phyloP scores from a whole-genome alignment of 768 basidiomycete species.

The Fibroporia radiculosa region DNA sequence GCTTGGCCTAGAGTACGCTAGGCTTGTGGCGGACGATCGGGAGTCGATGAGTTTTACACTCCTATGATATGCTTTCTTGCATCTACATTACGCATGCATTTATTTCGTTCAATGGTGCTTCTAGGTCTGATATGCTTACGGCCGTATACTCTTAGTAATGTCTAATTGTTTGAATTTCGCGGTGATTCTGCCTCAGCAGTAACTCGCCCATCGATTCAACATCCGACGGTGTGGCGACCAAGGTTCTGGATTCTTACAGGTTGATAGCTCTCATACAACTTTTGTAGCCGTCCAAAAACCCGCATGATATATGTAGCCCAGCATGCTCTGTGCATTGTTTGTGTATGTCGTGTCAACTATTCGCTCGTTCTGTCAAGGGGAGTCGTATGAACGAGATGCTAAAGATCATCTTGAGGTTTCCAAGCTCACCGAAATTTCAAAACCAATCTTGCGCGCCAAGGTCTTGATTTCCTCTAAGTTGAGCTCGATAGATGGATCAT shows the following conservation, averaged over 20 bases:
- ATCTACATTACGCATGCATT: too few species aligned
- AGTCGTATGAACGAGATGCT: not conserved
- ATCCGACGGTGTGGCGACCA: too few species aligned
- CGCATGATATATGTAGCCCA: constrained; percentile 78
- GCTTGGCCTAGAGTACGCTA: constrained; percentile 81
- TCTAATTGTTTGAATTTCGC: too few species aligned
- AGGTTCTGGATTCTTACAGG: too few species aligned
- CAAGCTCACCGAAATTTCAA: constrained; percentile 64
- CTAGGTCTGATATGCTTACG: too few species aligned
- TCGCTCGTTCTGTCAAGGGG: constrained; percentile 56
- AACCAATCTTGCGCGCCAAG: constrained; percentile 68
- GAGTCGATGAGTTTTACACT: constrained; percentile 49
- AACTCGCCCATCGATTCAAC: too few species aligned
- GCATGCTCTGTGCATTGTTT: constrained; percentile 71
- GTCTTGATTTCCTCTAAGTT: constrained; percentile 83
- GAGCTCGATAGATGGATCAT: constrained; percentile 81
- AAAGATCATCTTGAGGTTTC: not conserved
- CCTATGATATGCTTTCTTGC: too few species aligned
- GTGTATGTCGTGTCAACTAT: constrained; percentile 83
- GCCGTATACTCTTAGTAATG: too few species aligned
- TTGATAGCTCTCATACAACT: constrained; percentile 7
- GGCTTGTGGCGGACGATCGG: constrained; percentile 80
- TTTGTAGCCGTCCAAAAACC: constrained; percentile 79
- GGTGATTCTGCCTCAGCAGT: too few species aligned
- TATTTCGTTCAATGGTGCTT: too few species aligned